phyloP scores from a whole-genome alignment of 163 green algal species.

The Scenedesmus sp. region DNA sequence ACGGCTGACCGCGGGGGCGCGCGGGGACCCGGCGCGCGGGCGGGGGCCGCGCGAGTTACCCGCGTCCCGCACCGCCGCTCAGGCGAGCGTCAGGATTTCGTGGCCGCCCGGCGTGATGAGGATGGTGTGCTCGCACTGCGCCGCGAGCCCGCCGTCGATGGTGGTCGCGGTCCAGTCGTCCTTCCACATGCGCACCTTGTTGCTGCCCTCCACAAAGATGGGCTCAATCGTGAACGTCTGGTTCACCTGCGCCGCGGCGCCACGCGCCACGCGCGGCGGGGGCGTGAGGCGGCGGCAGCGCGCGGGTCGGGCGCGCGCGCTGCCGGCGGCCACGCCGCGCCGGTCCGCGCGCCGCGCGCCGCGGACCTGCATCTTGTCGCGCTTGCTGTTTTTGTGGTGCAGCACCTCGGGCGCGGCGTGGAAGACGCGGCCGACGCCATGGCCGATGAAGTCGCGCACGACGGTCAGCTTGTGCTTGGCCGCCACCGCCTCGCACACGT shows the following conservation, averaged over 20 bases:
- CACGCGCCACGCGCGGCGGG: no score
- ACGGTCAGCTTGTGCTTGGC: constrained; percentile 58
- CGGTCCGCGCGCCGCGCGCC: no score
- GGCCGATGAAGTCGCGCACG: constrained; percentile 88
- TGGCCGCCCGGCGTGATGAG: constrained; percentile 55
- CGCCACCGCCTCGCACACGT: constrained; percentile 25
- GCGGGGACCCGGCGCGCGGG: no score
- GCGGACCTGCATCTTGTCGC: constrained; percentile 80
- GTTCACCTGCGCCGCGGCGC: constrained; percentile 57
- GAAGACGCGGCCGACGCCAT: constrained; percentile 96
- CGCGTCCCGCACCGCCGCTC: background rate
- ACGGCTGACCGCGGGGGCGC: no score
- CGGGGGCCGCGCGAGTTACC: no score
- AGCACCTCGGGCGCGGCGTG: constrained; percentile 87
- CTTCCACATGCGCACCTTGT: constrained; percentile 70
- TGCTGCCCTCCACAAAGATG: constrained; percentile 72
- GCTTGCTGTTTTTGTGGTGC: constrained; percentile 72
- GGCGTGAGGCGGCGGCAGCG: no score
- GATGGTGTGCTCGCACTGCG: constrained; percentile 97
- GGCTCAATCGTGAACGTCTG: constrained; percentile 99
- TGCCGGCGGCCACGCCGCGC: background rate
- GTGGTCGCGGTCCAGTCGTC: constrained; percentile 95
- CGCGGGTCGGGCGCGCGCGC: no score
- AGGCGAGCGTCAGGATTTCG: constrained; percentile 36
- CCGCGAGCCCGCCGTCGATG: constrained; percentile 81